phyloP scores from a whole-genome alignment of 2,329 filamentous ascomycete species.

The Thelonectria blattea region DNA sequence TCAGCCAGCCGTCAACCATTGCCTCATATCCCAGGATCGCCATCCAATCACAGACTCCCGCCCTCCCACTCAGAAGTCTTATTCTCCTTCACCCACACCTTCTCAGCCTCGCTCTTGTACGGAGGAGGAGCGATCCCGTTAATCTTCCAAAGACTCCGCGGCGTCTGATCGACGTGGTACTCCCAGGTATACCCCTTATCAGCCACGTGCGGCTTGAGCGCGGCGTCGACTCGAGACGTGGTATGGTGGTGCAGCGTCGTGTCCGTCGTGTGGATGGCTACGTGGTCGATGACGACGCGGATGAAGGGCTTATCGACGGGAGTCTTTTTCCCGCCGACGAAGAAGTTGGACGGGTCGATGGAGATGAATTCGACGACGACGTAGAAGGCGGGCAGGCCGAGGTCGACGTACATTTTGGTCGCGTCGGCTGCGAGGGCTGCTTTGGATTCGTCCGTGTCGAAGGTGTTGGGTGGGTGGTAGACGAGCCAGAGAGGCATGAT shows the following conservation, averaged over 20 bases:
- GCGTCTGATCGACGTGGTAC: conserved; percentile 50
- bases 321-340: conserved; percentile 19
- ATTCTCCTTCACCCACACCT: conserved; percentile 32
- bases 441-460: conserved; percentile 39
- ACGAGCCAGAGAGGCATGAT: conserved; percentile 52
- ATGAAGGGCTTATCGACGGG: conserved; percentile 41
- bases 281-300: conserved; percentile 39
- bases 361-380: conserved; percentile 49
- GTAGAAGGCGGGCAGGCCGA: conserved; percentile 50
- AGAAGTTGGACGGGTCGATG: conserved; percentile 35
- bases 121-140: conserved; percentile 48
- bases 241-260: not conserved
- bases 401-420: conserved; percentile 37
- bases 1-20: too few relatives aligned
- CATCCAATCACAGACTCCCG: not conserved
- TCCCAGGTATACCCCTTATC: conserved; percentile 53
- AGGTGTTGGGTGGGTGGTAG: conserved; percentile 46
- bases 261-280: conserved; percentile 38
- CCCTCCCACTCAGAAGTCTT: not conserved
- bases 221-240: conserved; percentile 34
- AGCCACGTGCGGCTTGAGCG: conserved; percentile 47
- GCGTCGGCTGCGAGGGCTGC: conserved; percentile 43
- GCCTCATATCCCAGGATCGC: too few relatives aligned
- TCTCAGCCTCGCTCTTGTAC: conserved; percentile 43
- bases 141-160: conserved; percentile 51